Conservation (phyloP, 495 filamentous ascomycete genomes). For the Talaromyces proteolyticus region DNA sequence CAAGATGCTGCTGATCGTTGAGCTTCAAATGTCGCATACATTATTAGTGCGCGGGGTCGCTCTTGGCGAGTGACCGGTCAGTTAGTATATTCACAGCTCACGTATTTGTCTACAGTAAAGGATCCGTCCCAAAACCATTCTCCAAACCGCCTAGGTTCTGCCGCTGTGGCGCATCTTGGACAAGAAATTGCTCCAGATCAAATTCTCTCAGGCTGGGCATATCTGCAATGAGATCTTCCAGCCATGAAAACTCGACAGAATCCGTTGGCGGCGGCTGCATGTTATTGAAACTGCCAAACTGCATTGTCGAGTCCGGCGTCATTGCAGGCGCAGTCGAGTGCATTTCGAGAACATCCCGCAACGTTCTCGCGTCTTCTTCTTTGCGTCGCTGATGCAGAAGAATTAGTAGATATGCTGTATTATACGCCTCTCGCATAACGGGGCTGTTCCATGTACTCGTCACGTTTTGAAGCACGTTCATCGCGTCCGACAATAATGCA, state of each 20-base stretch:
- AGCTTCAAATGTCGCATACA: no score
- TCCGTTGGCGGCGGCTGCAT: constrained; percentile 10
- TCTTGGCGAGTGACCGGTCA: no score
- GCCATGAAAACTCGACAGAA: constrained; percentile 31
- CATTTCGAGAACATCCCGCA: constrained; percentile 21
- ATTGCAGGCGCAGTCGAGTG: constrained; percentile 5
- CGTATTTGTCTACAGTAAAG: not conserved
- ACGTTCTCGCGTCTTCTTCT: constrained; percentile 30
- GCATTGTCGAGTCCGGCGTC: not conserved
- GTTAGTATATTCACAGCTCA: no score
- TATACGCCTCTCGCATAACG: constrained; percentile 40
- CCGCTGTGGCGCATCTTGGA: constrained; percentile 3
- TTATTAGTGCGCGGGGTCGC: no score
- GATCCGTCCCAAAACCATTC: not conserved
- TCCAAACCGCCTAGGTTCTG: not conserved
- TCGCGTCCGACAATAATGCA: constrained; percentile 34
- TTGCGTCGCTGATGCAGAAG: constrained; percentile 29
- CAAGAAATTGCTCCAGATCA: constrained; percentile 33
- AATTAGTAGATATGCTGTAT: constrained; percentile 36
- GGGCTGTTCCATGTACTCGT: constrained; percentile 33
- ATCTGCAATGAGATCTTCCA: constrained; percentile 39
- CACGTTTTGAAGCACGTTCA: constrained; percentile 38
- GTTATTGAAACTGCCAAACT: not conserved
- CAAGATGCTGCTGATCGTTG: no score
- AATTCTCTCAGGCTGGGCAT: constrained; percentile 40